phyloP scores from a whole-genome alignment of 164 flowering plant species.

The Sextonia rubra region DNA sequence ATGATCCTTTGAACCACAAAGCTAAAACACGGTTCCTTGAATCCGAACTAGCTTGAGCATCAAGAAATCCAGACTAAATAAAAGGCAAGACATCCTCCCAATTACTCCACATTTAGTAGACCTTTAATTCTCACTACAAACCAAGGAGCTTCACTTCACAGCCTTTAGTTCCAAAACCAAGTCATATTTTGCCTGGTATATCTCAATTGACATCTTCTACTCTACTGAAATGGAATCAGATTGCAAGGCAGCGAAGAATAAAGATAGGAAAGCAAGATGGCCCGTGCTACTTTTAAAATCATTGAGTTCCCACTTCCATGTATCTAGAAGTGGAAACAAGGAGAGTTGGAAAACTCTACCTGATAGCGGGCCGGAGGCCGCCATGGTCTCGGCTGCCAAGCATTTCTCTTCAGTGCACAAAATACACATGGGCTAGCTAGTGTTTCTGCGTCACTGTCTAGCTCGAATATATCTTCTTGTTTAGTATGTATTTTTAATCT shows the following conservation, averaged over 20 bases:
- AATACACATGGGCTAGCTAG: too few relatives aligned
- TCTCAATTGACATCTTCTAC: neutral
- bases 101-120: neutral
- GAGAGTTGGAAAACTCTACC: constrained; percentile 9
- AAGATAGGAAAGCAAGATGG: constrained; percentile 9
- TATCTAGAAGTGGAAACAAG: neutral
- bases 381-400: constrained; percentile 36
- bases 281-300: constrained; percentile 3
- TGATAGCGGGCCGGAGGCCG: constrained; percentile 23
- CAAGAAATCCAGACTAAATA: neutral
- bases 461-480: too few relatives aligned
- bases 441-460: too few relatives aligned
- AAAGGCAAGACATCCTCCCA: neutral
- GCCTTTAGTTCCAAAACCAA: too few relatives aligned
- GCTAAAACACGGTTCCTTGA: too few relatives aligned
- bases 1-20: neutral
- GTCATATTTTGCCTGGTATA: neutral
- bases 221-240: neutral
- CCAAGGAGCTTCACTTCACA: neutral
- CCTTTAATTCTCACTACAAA: neutral
- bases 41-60: too few relatives aligned
- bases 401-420: constrained; percentile 39
- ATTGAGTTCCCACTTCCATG: constrained; percentile 5
- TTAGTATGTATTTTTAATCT: too few relatives aligned
- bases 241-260: constrained; percentile 12